Conservation (phyloP, 805 yeast genomes). For the Wickerhamomyces mucosus region DNA sequence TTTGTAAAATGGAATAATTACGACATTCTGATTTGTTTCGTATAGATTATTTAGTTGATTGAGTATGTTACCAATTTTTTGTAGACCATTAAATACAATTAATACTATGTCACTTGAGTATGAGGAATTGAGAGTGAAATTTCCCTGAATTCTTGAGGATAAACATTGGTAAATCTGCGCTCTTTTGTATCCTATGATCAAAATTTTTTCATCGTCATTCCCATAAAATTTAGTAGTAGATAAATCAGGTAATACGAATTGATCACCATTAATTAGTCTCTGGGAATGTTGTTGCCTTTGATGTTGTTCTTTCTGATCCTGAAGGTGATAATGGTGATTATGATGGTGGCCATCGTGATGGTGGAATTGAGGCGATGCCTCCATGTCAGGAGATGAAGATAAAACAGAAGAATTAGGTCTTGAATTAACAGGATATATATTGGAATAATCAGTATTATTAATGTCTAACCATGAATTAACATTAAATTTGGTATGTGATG, state of each 20-base stretch:
- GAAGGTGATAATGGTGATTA: no score
- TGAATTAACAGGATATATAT: constrained; percentile 1
- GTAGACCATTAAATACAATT: constrained; percentile 20
- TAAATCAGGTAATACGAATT: no score
- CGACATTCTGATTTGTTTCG: background rate
- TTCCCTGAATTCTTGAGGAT: constrained; percentile 6
- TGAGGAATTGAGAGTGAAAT: constrained; percentile 14
- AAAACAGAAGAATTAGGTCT: constrained; percentile 22
- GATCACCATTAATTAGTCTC: no score
- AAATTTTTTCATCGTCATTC: constrained; percentile 7
- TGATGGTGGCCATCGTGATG: no score
- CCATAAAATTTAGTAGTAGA: no score
- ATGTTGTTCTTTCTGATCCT: no score
- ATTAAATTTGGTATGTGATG: no score
- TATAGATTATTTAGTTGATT: constrained; percentile 9
- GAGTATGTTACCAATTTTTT: constrained; percentile 21
- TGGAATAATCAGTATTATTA: background rate
- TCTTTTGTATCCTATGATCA: constrained; percentile 19
- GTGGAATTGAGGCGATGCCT: no score
- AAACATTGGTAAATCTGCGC: constrained; percentile 11
- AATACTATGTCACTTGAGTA: constrained; percentile 12
- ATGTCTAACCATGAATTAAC: constrained; percentile 1
- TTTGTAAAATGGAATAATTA: constrained; percentile 16
- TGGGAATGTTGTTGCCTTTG: no score
- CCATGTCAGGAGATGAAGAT: constrained; percentile 10